Evolutionary conservation across 1,139 yeast genomes (phyloP).

Genomic region (Kodamaea sp.): DNA sequence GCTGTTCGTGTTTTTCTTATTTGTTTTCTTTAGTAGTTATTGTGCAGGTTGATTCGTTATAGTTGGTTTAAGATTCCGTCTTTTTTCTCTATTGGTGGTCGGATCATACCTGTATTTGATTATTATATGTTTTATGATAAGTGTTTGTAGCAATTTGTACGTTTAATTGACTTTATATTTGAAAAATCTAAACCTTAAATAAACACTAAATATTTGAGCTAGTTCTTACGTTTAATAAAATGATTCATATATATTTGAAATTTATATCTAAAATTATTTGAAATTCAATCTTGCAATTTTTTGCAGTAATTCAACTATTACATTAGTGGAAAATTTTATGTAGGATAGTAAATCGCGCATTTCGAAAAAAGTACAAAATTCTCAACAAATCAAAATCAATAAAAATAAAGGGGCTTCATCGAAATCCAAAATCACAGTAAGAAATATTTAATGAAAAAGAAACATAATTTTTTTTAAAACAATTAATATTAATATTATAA

Average conservation of each 20-base stretch:
- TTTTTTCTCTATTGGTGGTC: slow-evolving; percentile 16
- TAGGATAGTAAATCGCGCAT: too few species aligned
- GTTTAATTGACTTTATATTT: neutral
- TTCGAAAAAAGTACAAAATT: too few species aligned
- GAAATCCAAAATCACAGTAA: too few species aligned
- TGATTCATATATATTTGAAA: neutral
- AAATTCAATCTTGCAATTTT: neutral
- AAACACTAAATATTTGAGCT: neutral
- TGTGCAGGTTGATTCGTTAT: slow-evolving; percentile 6
- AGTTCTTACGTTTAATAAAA: too few species aligned
- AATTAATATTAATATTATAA: slow-evolving; percentile 7
- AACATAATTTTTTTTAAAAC: neutral
- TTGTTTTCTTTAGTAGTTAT: neutral
- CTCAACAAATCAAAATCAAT: too few species aligned
- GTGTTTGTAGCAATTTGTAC: neutral
- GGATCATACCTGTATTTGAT: slow-evolving; percentile 1
- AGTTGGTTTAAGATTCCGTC: slow-evolving; percentile 11
- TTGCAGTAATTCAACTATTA: too few species aligned
- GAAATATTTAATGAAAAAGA: neutral
- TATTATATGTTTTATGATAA: neutral
- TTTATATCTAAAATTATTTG: neutral
- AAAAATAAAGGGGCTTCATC: too few species aligned
- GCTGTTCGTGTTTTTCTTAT: slow-evolving; percentile 1
- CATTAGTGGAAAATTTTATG: too few species aligned
- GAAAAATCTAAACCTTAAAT: neutral